Percentiles rank a stretch among this genome's conserved stretches.
phyloP scores from a whole-genome alignment of 2,329 filamentous ascomycete species.

The Huntiella abstrusa region DNA sequence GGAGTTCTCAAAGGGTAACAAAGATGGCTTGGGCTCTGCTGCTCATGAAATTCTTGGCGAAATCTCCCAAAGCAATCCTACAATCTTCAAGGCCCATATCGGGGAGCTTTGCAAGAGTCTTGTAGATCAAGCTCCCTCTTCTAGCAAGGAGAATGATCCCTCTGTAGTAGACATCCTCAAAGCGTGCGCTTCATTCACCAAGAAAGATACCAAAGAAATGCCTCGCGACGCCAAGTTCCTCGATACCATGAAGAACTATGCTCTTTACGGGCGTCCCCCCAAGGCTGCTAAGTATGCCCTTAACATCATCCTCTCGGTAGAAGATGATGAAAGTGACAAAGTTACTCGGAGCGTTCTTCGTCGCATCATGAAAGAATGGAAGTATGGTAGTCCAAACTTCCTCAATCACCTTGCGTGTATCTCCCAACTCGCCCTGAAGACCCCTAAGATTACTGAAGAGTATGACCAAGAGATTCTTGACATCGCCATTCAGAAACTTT shows the following conservation, averaged over 20 bases:
- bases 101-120: constrained; percentile 79
- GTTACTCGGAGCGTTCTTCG: constrained; percentile 68
- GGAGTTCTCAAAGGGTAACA: constrained; percentile 67
- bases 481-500: constrained; percentile 54
- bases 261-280: constrained; percentile 61
- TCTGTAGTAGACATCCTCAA: constrained; percentile 79
- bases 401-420: constrained; percentile 55
- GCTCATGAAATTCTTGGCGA: constrained; percentile 84
- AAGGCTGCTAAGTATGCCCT: constrained; percentile 86
- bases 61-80: constrained; percentile 75
- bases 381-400: constrained; percentile 54
- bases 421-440: constrained; percentile 57
- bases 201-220: constrained; percentile 68
- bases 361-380: constrained; percentile 55
- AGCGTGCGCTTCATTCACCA: constrained; percentile 80
- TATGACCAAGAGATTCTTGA: constrained; percentile 60
- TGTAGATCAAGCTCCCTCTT: constrained; percentile 58
- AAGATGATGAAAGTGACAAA: constrained; percentile 56
- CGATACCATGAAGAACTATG: constrained; percentile 65
- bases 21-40: constrained; percentile 54
- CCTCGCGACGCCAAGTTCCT: constrained; percentile 64
- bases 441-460: constrained; percentile 53
- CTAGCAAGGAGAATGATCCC: constrained; percentile 46
- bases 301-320: constrained; percentile 64
- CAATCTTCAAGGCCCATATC: constrained; percentile 82